Base-by-base conservation (phyloP, 78 protist species). In the Chrysochromulina parva region DNA sequence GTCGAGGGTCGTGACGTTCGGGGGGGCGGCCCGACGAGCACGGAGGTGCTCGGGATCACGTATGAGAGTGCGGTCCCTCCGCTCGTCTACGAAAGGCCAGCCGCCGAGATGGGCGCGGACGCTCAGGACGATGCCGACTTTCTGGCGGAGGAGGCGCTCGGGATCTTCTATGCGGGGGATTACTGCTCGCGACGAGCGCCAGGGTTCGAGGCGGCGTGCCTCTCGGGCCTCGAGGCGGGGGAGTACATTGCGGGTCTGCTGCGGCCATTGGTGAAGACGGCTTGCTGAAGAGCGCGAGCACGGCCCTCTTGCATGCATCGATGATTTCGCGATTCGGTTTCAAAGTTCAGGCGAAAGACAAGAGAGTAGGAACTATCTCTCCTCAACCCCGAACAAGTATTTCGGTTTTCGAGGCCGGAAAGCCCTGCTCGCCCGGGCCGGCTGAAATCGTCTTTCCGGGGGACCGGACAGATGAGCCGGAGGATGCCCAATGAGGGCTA, bases 151-250 rank as follows among this genome's bases (percentile, higher is more conserved):
- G 10, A 16, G 9, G 78, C 16, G n/a, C 16, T 3, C 19, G 50
- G 50, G 48, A 28, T 74, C 3, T 74, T 48, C 82, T 74, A 74
- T 55, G 82, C 82, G 53, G 82, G 82, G 57, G 82, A 74, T n/a
- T 74, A 48, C 26, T 74, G 82, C 82, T 74, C 82, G 11, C 16
- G 5, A 3, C 82, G 82, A 14, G 3, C 13, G 13, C 82, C 82
- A 6, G 82, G 82, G 28, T 74, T 74, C 55, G 82, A 74, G 57
- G 82, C 82, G 4, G 82, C 82, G 53, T 7, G 26, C 1, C 82
- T 74, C 55, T 74, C 82, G 26, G 82, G 82, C 20, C 4, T 6
- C 57, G 82, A 3, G 20, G 82, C 82, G 57, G 82, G 57, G 57
- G 57, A 11, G 57, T 24, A 16, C 82, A 38, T 74, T 58, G 62